Evolutionary conservation across 1,284 basidiomycete species (phyloP), one percentile per base, ranked within the genome.

Genomic region (Tylopilus sp.): DNA sequence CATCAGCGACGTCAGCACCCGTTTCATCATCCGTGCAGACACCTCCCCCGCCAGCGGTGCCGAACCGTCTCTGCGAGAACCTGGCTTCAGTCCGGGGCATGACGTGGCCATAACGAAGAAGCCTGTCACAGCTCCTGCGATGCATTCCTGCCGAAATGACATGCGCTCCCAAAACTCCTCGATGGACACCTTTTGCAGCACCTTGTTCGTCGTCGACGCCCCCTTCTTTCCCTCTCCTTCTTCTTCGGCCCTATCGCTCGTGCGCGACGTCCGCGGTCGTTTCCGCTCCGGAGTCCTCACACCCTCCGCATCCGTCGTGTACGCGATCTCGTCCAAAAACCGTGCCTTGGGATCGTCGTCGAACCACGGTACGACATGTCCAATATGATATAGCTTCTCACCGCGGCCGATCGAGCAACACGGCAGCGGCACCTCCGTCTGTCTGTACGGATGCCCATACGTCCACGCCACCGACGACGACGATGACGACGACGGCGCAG

Each of bases 141-240:
- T 79, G 63, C 94, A 97, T 67, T 97, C 94, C 63, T 97, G 94
- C 29, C 94, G 78, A 70, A 90, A 95, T 23, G 87, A 92, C 87
- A 97, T 93, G 13, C 92, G 77, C 67, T 94, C 92, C 90, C 92
- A 96, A 68, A 94, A 97, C 63, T 96, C 92, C 43, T 85, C 86
- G 26, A 79, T 63, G 0, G 72, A 65, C 53, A 86, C 83, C 55
- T 73, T 76, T 18, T 64, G 68, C 40, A 87, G 68, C 59, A 84
- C 79, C 38, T 78, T 82, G 48, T 52, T 61, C 37, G 44, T 36
- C 19, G 59, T 48, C 19, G 31, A n/a, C 31, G 29, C 2, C 4
- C 52, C 40, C 42, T 66, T 60, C 53, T 70, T 65, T 57, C 58
- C 53, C 49, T 65, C 68, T 16, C 59, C 60, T 5, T 62, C 63